Conservation (phyloP, 1,139 yeast genomes). For the Yamadazyma oceani region DNA sequence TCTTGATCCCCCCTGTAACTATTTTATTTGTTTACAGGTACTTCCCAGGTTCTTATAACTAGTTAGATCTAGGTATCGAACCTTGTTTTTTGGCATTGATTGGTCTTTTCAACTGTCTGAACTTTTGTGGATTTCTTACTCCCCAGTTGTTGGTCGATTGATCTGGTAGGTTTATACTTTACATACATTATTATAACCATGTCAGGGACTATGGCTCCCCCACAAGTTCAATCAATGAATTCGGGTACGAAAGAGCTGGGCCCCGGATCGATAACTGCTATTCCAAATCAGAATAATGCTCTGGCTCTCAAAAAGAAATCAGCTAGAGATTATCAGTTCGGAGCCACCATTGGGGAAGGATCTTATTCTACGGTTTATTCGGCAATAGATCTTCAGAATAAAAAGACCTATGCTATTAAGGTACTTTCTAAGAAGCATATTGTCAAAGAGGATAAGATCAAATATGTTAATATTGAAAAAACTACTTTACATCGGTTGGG, state of each 20-base stretch:
- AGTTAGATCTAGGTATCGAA: too few relatives aligned
- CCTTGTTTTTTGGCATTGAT: too few relatives aligned
- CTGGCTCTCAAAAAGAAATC: constrained; percentile 26
- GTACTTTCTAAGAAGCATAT: constrained; percentile 72
- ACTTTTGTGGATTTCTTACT: too few relatives aligned
- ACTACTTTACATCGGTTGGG: constrained; percentile 72
- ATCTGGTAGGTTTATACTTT: too few relatives aligned
- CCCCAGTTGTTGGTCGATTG: too few relatives aligned
- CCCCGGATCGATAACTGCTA: neutral
- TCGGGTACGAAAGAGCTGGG: neutral
- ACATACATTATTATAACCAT: neutral
- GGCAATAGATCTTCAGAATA: constrained; percentile 60
- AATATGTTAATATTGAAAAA: constrained; percentile 77
- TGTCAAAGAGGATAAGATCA: constrained; percentile 75
- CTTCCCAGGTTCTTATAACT: too few relatives aligned
- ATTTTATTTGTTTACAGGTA: too few relatives aligned
- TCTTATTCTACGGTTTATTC: constrained; percentile 75
- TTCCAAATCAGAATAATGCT: neutral
- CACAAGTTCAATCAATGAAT: too few relatives aligned
- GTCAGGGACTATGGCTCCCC: too few relatives aligned
- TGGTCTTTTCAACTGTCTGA: too few relatives aligned
- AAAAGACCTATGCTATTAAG: constrained; percentile 68
- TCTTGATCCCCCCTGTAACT: too few relatives aligned
- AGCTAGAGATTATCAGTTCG: constrained; percentile 70
- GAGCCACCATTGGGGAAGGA: constrained; percentile 76